phyloP scores from a whole-genome alignment of 495 filamentous ascomycete genomes.

The Penicillium alfredii region DNA sequence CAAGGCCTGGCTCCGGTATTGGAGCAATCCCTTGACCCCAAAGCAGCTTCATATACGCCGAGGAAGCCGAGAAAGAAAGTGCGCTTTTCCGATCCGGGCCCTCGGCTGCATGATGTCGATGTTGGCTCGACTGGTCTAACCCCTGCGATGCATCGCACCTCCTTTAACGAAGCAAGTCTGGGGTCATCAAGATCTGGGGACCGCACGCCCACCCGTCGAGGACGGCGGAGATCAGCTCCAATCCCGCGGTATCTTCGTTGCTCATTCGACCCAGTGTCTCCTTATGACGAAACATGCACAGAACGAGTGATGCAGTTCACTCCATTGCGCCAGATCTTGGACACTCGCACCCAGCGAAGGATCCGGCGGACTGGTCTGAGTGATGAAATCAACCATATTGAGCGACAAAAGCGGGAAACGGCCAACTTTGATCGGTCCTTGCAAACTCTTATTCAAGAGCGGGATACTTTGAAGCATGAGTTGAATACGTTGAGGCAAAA shows the following conservation, averaged over 20 bases:
- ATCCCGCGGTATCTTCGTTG: constrained; percentile 18
- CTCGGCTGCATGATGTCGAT: constrained; percentile 27
- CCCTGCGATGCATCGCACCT: constrained; percentile 56
- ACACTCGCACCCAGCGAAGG: constrained; percentile 64
- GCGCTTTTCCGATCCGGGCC: constrained; percentile 68
- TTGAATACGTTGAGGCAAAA: constrained; percentile 37
- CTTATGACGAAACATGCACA: constrained; percentile 19
- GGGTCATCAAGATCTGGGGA: constrained; percentile 9
- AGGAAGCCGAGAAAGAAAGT: constrained; percentile 53
- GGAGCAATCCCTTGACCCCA: neutral
- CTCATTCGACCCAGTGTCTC: constrained; percentile 24
- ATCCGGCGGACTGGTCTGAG: constrained; percentile 66
- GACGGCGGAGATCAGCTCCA: constrained; percentile 33
- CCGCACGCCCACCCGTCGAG: constrained; percentile 39
- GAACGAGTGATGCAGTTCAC: constrained; percentile 53
- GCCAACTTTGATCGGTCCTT: constrained; percentile 48
- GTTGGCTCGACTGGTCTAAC: constrained; percentile 58
- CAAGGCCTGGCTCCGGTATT: constrained; percentile 2
- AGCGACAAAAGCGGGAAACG: constrained; percentile 47
- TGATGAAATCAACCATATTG: constrained; percentile 65
- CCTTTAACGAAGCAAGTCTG: constrained; percentile 26
- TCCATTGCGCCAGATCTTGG: constrained; percentile 63
- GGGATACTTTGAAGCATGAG: constrained; percentile 47
- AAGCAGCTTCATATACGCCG: constrained; percentile 17
- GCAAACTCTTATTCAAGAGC: constrained; percentile 29